These are phyloP conservation scores for Colletotrichum musicola DNA, from an alignment of 2,329 filamentous ascomycete species.

Conservation along the genomic window DNA sequence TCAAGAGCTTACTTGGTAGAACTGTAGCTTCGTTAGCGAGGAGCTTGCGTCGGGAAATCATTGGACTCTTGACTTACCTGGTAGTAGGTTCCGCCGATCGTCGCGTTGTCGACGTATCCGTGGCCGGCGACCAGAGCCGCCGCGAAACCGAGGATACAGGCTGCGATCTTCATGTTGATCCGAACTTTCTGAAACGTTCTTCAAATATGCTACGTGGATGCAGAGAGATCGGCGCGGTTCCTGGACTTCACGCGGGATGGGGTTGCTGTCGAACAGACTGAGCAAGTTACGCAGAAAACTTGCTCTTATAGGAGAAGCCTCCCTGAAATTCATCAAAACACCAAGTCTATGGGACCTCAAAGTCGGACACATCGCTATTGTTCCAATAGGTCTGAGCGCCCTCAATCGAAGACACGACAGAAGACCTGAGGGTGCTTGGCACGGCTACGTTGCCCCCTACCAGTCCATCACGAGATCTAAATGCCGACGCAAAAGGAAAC, in stretches of 20 bases:
- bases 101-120: slow-evolving; percentile 61
- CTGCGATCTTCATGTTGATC: slow-evolving; percentile 22
- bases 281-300: background rate
- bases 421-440: slow-evolving; percentile 4
- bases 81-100: slow-evolving; percentile 56
- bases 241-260: background rate
- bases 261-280: background rate
- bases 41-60: accelerated
- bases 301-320: slow-evolving; percentile 10
- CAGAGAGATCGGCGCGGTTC: background rate
- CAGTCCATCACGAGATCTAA: slow-evolving; percentile 19
- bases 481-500: slow-evolving; percentile 22
- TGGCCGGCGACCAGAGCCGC: slow-evolving; percentile 60
- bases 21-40: slow-evolving; percentile 40
- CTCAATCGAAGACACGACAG: slow-evolving; percentile 9
- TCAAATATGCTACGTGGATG: too few species aligned
- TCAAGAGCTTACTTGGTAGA: slow-evolving; percentile 49
- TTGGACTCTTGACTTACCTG: slow-evolving; percentile 42
- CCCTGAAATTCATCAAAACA: background rate
- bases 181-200: too few species aligned
- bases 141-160: slow-evolving; percentile 44
- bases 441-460: slow-evolving; percentile 2
- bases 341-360: background rate
- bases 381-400: background rate
- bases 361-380: background rate